phyloP scores from a whole-genome alignment of 148 eudicot genomes.

The Camellia lanceoleosa region DNA sequence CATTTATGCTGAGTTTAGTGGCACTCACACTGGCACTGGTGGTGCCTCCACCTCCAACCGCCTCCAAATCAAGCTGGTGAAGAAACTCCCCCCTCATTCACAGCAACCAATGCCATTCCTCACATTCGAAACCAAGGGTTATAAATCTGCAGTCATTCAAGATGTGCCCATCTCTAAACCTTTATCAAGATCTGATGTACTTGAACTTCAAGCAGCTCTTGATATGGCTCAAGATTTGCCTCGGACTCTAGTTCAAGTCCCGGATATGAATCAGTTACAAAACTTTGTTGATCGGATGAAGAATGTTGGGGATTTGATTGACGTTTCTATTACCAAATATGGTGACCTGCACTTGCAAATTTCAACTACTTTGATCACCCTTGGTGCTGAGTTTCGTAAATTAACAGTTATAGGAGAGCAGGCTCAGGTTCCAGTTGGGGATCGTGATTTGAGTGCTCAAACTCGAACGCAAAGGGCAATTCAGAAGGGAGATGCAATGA shows the following conservation, averaged over 20 bases:
- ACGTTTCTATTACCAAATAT: constrained; percentile 49
- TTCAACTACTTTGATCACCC: constrained; percentile 59
- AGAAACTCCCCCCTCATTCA: constrained; percentile 74
- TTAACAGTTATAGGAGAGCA: constrained; percentile 63
- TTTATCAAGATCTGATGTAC: constrained; percentile 61
- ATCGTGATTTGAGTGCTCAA: constrained; percentile 36
- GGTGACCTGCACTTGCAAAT: constrained; percentile 84
- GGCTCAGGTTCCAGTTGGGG: constrained; percentile 35
- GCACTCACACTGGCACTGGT: constrained; percentile 15
- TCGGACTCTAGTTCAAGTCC: constrained; percentile 57
- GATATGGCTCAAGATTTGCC: constrained; percentile 82
- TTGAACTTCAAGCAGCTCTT: constrained; percentile 69
- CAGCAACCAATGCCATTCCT: constrained; percentile 67
- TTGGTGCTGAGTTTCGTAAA: constrained; percentile 80
- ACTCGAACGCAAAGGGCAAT: constrained; percentile 41
- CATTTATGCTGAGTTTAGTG: constrained; percentile 42
- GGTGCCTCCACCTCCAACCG: constrained; percentile 28
- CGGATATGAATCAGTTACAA: constrained; percentile 56
- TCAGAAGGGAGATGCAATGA: constrained; percentile 53
- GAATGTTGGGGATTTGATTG: constrained; percentile 72
- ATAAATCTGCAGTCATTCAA: constrained; percentile 80
- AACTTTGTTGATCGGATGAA: constrained; percentile 83
- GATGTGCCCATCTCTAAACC: constrained; percentile 97
- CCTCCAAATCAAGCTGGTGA: constrained; percentile 81
- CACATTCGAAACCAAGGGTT: constrained; percentile 78